Base-by-base conservation (phyloP, 176 grass and related monocot species). In the Pontederia paniculata region DNA sequence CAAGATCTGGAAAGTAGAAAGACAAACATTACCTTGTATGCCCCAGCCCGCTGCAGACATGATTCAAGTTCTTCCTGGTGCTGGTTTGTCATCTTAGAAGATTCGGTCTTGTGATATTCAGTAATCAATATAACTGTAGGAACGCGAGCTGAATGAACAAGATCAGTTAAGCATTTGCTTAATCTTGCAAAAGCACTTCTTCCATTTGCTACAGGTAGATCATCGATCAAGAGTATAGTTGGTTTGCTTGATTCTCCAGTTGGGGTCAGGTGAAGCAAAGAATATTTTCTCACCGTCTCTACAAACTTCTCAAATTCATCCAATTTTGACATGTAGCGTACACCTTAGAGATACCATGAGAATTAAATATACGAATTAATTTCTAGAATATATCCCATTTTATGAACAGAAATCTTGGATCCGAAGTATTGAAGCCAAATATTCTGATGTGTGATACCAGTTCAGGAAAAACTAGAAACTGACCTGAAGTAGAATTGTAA, bases 221-320 rank as follows among this genome's bases (percentile, higher is more conserved):
- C 91, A 76, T 97, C 91, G 11, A 97, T 87, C 66, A 97, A 76
- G 61, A 87, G 54, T 56, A 96, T 78, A 58, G 68, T 58, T 8
- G 84, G 68, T 60, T 84, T 89, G 65, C 73, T 81, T 78, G 73
- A 68, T 72, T 68, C 73, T 66, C 18, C 66, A 21, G 19, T 72
- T 55, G 43, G 77, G 31, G 57, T 57, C 58, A 54, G 65, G 76
- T 68, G 73, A 77, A 95, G 90, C 50, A 83, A 56, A 61, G 91
- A 65, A 68, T 89, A 89, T 64, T 89, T 97, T 62, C 86, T 74
- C 81, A 78, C 89, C 78, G 65, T 97, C 65, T 97, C 83, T 1
- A 83, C 67, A 65, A 87, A 97, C 65, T 62, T 87, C 69, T 84
- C 86, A 65, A 97, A 89, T 72, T 97, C 91, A 72, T 97, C 86